A percentile compares a stretch with the other conserved stretches of the same genome.
Evolutionary conservation across 2,329 filamentous ascomycete genomes (phyloP).

Genomic region (Colletotrichum karsti): DNA sequence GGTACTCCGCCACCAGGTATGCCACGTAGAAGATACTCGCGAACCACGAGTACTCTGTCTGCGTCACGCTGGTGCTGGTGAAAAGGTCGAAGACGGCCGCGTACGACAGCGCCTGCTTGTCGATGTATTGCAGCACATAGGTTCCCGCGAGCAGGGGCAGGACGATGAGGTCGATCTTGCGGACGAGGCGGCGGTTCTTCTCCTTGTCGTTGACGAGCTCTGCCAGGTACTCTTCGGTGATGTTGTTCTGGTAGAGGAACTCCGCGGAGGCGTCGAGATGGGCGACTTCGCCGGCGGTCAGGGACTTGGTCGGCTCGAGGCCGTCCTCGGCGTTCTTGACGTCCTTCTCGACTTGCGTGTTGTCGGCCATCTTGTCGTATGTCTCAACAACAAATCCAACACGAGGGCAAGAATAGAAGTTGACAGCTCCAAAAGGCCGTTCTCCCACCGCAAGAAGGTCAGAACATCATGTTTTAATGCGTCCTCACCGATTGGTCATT

Average conservation of each 20-base stretch:
- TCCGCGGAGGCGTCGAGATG: constrained; percentile 57
- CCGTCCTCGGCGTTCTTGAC: constrained; percentile 16
- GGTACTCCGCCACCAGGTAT: constrained; percentile 51
- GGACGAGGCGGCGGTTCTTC: constrained; percentile 39
- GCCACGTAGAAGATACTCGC: constrained; percentile 65
- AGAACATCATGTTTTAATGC: constrained; percentile 11
- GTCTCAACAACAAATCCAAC: neutral
- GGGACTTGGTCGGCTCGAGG: constrained; percentile 27
- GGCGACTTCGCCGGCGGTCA: constrained; percentile 18
- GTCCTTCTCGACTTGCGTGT: constrained; percentile 2
- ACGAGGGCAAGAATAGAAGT: neutral
- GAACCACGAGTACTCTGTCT: constrained; percentile 61
- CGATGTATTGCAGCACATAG: constrained; percentile 62
- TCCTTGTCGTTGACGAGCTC: constrained; percentile 52
- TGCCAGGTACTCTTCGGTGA: constrained; percentile 49
- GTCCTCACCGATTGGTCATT: constrained; percentile 11
- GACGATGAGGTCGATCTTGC: constrained; percentile 58
- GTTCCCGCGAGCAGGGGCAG: constrained; percentile 61
- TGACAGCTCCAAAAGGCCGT: neutral
- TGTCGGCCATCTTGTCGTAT: constrained; percentile 5
- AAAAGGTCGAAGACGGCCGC: constrained; percentile 65
- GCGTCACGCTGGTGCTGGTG: constrained; percentile 53
- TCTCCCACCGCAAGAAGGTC: neutral
- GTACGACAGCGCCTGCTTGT: constrained; percentile 64
- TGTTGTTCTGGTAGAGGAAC: constrained; percentile 57